Evolutionary conservation across 768 basidiomycete species (phyloP).

Genomic region (Chalciporus chontae): DNA sequence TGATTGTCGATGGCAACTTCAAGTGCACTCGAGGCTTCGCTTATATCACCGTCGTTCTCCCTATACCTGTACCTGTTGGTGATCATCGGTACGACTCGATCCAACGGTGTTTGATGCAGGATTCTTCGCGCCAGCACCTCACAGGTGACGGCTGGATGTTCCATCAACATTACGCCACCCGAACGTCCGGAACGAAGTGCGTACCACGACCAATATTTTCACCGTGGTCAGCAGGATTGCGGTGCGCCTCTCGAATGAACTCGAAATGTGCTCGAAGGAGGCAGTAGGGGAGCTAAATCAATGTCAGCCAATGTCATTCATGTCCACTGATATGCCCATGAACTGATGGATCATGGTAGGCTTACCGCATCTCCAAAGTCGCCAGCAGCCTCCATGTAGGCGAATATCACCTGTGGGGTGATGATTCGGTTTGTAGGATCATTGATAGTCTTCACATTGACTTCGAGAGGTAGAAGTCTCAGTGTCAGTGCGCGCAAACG

Average conservation of each 20-base stretch:
- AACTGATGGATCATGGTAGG: constrained; percentile 7
- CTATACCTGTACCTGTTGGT: constrained; percentile 70
- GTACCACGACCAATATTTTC: constrained; percentile 81
- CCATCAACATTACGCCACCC: neutral
- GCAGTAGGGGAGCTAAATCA: constrained; percentile 70
- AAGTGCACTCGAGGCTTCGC: constrained; percentile 71
- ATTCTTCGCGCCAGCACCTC: constrained; percentile 81
- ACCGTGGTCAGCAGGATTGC: constrained; percentile 80
- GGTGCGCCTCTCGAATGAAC: constrained; percentile 79
- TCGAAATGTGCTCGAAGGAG: constrained; percentile 73
- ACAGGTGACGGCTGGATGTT: constrained; percentile 63
- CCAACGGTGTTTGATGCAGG: constrained; percentile 63
- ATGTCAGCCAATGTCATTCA: neutral
- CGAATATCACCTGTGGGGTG: constrained; percentile 72
- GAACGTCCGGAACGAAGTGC: constrained; percentile 9
- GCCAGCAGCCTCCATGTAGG: constrained; percentile 79
- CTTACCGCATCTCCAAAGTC: constrained; percentile 83
- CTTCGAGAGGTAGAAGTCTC: constrained; percentile 76
- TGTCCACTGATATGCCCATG: neutral
- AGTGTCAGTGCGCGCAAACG: constrained; percentile 75
- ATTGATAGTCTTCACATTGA: constrained; percentile 59
- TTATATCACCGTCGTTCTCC: constrained; percentile 72
- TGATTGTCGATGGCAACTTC: constrained; percentile 92
- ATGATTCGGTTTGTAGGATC: constrained; percentile 82
- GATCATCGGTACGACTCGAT: constrained; percentile 68